Percentiles rank a stretch among this genome's conserved stretches.
Conservation (phyloP, 257 asterid species). For the Asclepias syriaca region DNA sequence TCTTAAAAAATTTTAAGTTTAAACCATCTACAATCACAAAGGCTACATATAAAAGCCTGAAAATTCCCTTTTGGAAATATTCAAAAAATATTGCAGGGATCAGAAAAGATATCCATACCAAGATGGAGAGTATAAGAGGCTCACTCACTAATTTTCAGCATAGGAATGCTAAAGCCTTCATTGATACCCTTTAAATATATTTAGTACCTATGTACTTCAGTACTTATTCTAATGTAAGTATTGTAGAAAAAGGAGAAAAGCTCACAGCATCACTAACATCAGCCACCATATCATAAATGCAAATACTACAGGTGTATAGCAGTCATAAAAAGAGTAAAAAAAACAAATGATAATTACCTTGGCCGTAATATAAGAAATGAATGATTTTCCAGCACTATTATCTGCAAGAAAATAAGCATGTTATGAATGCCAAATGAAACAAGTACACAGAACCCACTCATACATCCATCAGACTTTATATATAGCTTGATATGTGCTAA, state of each 20-base stretch:
- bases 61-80: too few relatives aligned
- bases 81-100: too few relatives aligned
- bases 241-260: neutral
- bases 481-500: neutral
- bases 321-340: neutral
- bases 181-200: neutral
- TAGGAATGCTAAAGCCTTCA: neutral
- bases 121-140: neutral
- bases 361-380: constrained; percentile 81
- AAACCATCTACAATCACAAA: neutral
- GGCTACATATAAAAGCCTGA: neutral
- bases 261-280: too few relatives aligned
- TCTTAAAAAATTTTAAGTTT: neutral
- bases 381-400: constrained; percentile 83
- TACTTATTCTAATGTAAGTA: neutral
- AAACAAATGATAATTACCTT: constrained; percentile 48
- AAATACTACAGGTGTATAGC: neutral
- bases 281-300: neutral
- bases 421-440: too few relatives aligned
- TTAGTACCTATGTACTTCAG: neutral
- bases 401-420: constrained; percentile 43
- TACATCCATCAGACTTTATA: neutral
- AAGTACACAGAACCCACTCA: too few relatives aligned
- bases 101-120: neutral
- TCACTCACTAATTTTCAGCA: neutral